Percentiles rank a stretch among this genome's conserved stretches.
These are phyloP conservation scores for Coemansia sp. DNA, from an alignment of 192 early-diverging fungal species.

Conservation along the genomic window DNA sequence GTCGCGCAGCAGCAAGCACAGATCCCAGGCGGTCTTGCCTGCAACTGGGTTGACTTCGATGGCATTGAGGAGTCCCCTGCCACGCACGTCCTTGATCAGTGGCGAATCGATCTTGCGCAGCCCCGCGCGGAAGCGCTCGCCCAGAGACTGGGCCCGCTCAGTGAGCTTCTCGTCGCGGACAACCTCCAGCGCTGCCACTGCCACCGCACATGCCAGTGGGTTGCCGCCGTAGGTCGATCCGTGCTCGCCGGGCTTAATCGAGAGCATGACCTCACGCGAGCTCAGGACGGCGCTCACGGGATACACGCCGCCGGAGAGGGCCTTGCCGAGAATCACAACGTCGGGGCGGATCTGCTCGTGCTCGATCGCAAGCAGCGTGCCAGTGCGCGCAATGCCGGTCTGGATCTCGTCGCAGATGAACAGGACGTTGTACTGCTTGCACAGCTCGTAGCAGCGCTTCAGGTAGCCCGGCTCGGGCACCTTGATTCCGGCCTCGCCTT, in stretches of 20 bases:
- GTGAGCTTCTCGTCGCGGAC: constrained; percentile 92
- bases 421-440: constrained; percentile 97
- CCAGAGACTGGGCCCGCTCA: constrained; percentile 77
- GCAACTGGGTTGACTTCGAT: constrained; percentile 90
- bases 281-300: constrained; percentile 95
- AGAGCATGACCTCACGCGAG: constrained; percentile 78
- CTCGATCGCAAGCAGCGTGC: constrained; percentile 93
- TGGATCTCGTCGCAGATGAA: constrained; percentile 99
- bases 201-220: constrained; percentile 92
- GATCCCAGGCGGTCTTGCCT: constrained; percentile 94
- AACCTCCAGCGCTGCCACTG: constrained; percentile 93
- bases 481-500: constrained; percentile 97
- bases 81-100: constrained; percentile 81
- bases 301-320: constrained; percentile 96
- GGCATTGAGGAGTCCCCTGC: constrained; percentile 94
- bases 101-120: constrained; percentile 79
- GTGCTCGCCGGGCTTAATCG: constrained; percentile 90
- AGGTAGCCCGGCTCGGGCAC: constrained; percentile 96
- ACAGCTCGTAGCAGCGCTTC: constrained; percentile 82
- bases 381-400: constrained; percentile 94
- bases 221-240: constrained; percentile 98
- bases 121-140: constrained; percentile 81
- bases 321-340: constrained; percentile 95
- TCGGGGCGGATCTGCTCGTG: constrained; percentile 94
- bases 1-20: constrained; percentile 92